Base-by-base conservation (phyloP, 768 basidiomycete genomes). In the Sistotremastrum niveocremeum region DNA sequence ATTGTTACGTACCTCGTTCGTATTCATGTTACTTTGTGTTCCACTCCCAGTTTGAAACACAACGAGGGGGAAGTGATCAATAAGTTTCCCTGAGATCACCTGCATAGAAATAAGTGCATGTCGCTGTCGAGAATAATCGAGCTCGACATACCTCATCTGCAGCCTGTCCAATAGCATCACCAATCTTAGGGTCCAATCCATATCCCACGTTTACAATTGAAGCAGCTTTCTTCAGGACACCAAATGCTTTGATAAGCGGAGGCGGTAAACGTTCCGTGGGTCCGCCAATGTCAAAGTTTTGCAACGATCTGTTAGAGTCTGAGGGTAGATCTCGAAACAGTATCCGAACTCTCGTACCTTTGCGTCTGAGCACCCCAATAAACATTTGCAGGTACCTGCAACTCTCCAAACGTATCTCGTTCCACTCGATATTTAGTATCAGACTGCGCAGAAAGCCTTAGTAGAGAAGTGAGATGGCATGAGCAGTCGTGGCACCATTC, bases 351-450 rank as follows among this genome's bases (percentile, higher is more conserved):
- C 20, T 58, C 66, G 28, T 54, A 84, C 86, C 95, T 74, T 60
- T 98, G 94, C 9, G 95, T 99, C 65, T 98, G 95, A 11, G 93
- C 93, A 49, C 95, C 95, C 90, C 93, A 99, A 66, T 98, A 97
- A 48, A 82, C 77, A 49, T 85, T 80, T 10, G 74, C 75, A 29
- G 85, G 84, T 29, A 99, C 95, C 54, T 84, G 74, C 37, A 99
- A 76, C 50, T 91, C 87, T 34, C 95, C 95, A 61, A 99, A 98
- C 3, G 95, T 97, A 63, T 98, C 95, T 53, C 71, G 80, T 65
- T 99, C 94, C 28, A 71, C 67, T 48, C 93, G 84, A 62, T 74
- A 81, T 33, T 65, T 60, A 55, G 73, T 68, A 48, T 73, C 68
- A 31, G 70, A 62, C 70, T 71, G 45, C 4, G 34, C 34, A 40